phyloP scores from a whole-genome alignment of 169 alveolate genomes.

The Neospora caninum region DNA sequence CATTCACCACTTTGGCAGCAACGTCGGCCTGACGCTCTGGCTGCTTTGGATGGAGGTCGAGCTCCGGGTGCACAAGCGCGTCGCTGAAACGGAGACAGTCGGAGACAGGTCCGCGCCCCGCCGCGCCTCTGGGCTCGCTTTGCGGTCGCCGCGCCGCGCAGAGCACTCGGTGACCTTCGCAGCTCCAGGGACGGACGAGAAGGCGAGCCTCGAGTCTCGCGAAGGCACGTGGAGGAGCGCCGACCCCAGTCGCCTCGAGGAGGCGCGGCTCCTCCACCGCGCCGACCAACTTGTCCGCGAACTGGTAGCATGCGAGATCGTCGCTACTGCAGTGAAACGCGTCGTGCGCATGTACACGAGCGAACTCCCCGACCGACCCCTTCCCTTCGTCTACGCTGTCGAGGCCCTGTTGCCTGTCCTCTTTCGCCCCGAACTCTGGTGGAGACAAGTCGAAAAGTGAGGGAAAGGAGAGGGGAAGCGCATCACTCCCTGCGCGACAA shows the following conservation, averaged over 20 bases:
- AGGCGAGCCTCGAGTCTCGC: background rate
- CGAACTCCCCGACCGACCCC: background rate
- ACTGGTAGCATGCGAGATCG: slow-evolving; percentile 29
- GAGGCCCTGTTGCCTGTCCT: slow-evolving; percentile 21
- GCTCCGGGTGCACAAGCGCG: background rate
- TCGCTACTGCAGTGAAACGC: slow-evolving; percentile 34
- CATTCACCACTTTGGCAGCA: slow-evolving; percentile 5
- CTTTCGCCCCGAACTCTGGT: background rate
- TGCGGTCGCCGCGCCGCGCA: background rate
- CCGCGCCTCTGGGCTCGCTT: background rate
- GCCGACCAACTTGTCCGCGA: slow-evolving; percentile 27
- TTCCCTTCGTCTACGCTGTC: slow-evolving; percentile 18
- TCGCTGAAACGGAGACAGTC: background rate
- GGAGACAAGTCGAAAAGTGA: background rate
- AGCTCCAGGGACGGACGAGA: background rate
- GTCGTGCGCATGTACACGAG: slow-evolving; percentile 18
- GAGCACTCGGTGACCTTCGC: background rate
- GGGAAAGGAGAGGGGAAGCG: background rate
- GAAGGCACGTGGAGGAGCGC: background rate
- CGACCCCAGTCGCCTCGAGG: background rate
- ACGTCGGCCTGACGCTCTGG: slow-evolving; percentile 1
- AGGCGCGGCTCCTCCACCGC: background rate
- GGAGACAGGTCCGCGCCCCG: background rate
- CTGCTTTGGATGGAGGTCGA: slow-evolving; percentile 17
- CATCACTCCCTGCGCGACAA: background rate